A percentile compares a stretch with the other conserved stretches of the same genome.
These are phyloP conservation scores for Platanthera guangdongensis DNA, from an alignment of 106 monocot genomes.

Conservation along the genomic window DNA sequence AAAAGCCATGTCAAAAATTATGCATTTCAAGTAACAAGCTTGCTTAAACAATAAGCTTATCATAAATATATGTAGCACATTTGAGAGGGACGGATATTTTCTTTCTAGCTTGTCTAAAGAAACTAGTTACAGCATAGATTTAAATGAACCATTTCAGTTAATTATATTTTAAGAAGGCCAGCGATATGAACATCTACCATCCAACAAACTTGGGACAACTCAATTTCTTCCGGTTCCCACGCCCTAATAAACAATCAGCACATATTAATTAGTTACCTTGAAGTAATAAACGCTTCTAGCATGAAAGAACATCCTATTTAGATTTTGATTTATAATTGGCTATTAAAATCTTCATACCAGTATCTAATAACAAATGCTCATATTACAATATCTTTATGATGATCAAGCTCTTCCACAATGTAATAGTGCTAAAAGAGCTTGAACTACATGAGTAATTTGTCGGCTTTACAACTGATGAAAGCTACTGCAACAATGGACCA, in stretches of 20 bases:
- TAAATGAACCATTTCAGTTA: neutral
- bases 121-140: neutral
- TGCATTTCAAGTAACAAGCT: neutral
- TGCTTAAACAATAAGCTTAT: neutral
- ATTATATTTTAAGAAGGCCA: neutral
- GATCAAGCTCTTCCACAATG: neutral
- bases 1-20: neutral
- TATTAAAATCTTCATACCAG: neutral
- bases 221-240: neutral
- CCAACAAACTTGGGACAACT: neutral
- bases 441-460: neutral
- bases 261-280: neutral
- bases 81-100: neutral
- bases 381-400: neutral
- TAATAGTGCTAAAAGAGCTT: too few species aligned
- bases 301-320: neutral
- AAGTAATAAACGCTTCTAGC: neutral
- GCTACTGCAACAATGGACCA: neutral
- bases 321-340: neutral
- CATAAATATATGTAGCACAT: neutral
- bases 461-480: neutral
- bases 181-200: neutral
- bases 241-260: neutral
- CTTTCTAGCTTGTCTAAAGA: neutral
- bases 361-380: neutral